Evolutionary conservation across 2,329 filamentous ascomycete genomes (phyloP).

Genomic region (Trichoderma afroharzianum): DNA sequence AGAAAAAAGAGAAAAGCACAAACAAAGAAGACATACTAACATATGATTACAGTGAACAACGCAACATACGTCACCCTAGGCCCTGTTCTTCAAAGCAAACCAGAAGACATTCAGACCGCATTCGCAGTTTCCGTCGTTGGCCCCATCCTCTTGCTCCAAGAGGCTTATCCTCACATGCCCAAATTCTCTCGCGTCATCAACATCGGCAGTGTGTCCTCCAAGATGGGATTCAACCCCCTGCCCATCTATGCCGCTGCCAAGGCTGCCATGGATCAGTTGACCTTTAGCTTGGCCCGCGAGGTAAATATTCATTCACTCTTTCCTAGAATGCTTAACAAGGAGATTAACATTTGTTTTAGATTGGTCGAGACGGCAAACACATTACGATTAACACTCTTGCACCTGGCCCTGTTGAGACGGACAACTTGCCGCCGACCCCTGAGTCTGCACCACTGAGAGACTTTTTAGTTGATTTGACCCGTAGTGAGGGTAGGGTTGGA

Average conservation of each 20-base stretch:
- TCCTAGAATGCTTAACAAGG: neutral
- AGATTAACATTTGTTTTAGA: neutral
- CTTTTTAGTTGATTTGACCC: slow-evolving; percentile 24
- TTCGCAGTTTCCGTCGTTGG: neutral
- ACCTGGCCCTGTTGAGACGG: slow-evolving; percentile 35
- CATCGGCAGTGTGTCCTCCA: neutral
- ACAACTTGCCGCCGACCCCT: slow-evolving; percentile 21
- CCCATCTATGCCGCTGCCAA: slow-evolving; percentile 26
- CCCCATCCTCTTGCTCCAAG: neutral
- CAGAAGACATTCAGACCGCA: neutral
- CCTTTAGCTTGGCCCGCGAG: slow-evolving; percentile 29
- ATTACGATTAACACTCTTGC: slow-evolving; percentile 38
- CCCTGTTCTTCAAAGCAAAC: neutral
- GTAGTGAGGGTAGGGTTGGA: slow-evolving; percentile 30
- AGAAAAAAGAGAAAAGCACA: neutral
- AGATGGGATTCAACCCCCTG: neutral
- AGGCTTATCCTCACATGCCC: neutral
- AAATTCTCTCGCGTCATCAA: neutral
- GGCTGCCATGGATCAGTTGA: slow-evolving; percentile 33
- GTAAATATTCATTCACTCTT: slow-evolving; percentile 17
- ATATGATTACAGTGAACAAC: neutral
- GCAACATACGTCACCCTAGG: neutral
- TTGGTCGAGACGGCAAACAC: slow-evolving; percentile 19
- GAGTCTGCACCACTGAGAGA: neutral
- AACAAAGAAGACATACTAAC: neutral